A percentile compares a stretch with the other conserved stretches of the same genome.
These are phyloP conservation scores for Rhodotorula paludigena DNA, from an alignment of 768 basidiomycete species.

Conservation along the genomic window DNA sequence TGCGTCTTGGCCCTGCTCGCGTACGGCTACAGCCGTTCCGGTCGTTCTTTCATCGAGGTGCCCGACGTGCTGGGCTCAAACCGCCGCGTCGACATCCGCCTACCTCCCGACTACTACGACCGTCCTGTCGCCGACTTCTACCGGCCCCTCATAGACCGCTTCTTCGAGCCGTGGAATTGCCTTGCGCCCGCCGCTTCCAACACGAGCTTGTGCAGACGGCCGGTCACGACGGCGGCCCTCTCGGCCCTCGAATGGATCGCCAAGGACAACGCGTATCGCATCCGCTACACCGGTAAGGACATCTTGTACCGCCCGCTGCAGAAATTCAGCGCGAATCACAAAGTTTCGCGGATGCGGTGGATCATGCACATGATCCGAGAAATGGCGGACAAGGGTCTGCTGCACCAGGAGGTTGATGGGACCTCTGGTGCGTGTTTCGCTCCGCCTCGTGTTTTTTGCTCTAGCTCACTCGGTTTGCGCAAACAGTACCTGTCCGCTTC, in stretches of 20 bases:
- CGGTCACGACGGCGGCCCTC: not conserved
- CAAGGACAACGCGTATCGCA: not conserved
- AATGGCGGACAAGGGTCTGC: not conserved
- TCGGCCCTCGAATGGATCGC: not conserved
- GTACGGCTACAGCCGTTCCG: no score
- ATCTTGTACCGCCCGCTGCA: not conserved
- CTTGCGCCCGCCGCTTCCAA: not conserved
- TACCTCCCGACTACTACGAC: no score
- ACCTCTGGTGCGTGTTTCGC: not conserved
- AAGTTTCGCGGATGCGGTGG: not conserved
- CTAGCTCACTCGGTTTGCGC: no score
- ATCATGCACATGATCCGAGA: not conserved
- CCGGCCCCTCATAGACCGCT: not conserved
- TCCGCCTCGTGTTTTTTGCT: not conserved
- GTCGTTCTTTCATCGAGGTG: no score
- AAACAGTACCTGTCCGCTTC: not conserved
- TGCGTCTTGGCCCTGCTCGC: no score
- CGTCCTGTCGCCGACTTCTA: not conserved
- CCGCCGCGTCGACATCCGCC: no score
- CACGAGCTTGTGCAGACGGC: not conserved
- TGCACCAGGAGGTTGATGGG: not conserved
- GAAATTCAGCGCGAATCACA: not conserved
- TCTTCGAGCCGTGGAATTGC: not conserved
- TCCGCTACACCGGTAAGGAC: not conserved
- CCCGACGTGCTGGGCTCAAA: no score